These are phyloP conservation scores for Globisporangium emineosum DNA, from an alignment of 352 stramenopile genomes.

Conservation along the genomic window DNA sequence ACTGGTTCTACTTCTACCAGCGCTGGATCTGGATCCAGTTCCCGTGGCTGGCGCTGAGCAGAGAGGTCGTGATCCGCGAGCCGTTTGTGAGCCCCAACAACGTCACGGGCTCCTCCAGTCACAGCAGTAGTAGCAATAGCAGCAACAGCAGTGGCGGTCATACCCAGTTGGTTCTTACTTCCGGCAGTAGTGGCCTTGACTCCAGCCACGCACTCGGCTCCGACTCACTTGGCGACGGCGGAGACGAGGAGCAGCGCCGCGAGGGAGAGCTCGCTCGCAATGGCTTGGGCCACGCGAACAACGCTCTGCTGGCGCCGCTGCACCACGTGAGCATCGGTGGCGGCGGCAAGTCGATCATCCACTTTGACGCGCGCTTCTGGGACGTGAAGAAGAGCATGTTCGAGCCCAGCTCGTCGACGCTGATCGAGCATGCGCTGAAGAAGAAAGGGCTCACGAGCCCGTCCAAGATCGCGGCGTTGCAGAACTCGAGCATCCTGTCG, in stretches of 20 bases:
- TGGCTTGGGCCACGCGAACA: conserved; percentile 9
- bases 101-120: neutral
- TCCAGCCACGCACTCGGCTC: neutral
- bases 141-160: too few species aligned
- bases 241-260: conserved; percentile 23
- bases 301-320: conserved; percentile 2
- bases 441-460: conserved; percentile 41
- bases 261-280: conserved; percentile 3
- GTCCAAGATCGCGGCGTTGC: conserved; percentile 40
- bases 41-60: conserved; percentile 86
- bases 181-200: conserved; percentile 1
- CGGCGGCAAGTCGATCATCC: conserved; percentile 18
- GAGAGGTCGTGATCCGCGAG: conserved; percentile 60
- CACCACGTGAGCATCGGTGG: neutral
- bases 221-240: conserved; percentile 12
- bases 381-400: conserved; percentile 72
- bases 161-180: neutral
- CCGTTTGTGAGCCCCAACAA: conserved; percentile 36
- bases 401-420: conserved; percentile 15
- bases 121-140: neutral
- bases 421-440: conserved; percentile 29
- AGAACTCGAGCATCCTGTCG: conserved; percentile 40
- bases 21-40: conserved; percentile 93
- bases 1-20: conserved; percentile 89
- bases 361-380: conserved; percentile 65